A percentile compares a stretch with the other conserved stretches of the same genome.
phyloP scores from a whole-genome alignment of 208 protist species.

The Wallacemonas collosoma region DNA sequence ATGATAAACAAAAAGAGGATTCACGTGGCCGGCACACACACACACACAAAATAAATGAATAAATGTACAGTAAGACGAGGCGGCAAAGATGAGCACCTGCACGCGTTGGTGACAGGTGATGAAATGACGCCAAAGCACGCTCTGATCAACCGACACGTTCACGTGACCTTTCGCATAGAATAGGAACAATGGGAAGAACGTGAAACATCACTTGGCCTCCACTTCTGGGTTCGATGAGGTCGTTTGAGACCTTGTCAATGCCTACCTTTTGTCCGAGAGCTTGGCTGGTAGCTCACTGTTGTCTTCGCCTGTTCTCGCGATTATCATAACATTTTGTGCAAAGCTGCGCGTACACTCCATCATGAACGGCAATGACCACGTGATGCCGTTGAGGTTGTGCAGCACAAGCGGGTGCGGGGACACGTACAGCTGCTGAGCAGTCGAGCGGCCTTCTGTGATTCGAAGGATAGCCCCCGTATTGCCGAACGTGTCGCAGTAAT shows the following conservation, averaged over 20 bases:
- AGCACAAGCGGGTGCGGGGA: conserved; percentile 79
- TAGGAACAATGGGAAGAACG: no score
- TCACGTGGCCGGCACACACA: no score
- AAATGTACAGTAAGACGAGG: not conserved
- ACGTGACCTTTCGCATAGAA: no score
- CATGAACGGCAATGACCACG: conserved; percentile 81
- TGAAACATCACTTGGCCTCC: no score
- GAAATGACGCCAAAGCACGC: no score
- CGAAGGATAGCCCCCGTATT: conserved; percentile 97
- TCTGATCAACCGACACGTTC: no score
- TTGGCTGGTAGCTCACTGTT: conserved; percentile 16
- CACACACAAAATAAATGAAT: not conserved
- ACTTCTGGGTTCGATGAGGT: no score
- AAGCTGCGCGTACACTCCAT: conserved; percentile 22
- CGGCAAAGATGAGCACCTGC: not conserved
- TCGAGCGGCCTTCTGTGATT: conserved; percentile 82
- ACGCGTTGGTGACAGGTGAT: no score
- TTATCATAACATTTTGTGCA: conserved; percentile 32
- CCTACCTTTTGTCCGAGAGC: not conserved
- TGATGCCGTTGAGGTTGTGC: conserved; percentile 60
- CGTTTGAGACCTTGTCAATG: no score
- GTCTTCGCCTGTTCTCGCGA: conserved; percentile 22
- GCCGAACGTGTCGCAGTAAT: conserved; percentile 97
- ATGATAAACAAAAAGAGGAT: no score
- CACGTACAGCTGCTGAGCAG: conserved; percentile 88